Percentiles rank a stretch among this genome's conserved stretches.
Conservation (phyloP, 257 asterid species). For the Voacanga thouarsii region DNA sequence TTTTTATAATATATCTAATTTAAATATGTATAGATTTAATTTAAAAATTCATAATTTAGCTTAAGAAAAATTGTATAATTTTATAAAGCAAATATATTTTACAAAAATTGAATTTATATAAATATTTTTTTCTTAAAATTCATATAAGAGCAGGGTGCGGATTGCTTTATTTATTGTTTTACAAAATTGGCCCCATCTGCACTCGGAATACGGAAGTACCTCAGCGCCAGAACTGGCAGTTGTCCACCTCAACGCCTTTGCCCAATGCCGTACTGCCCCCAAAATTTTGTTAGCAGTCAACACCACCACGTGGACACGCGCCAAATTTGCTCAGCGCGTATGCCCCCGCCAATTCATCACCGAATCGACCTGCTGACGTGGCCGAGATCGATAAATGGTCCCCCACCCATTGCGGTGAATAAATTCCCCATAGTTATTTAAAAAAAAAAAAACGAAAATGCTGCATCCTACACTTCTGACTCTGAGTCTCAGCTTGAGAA, state of each 20-base stretch:
- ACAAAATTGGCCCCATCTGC: background rate
- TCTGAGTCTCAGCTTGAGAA: background rate
- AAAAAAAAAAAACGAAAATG: background rate
- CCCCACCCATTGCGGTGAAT: conserved; percentile 5
- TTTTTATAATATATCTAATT: too few relatives aligned
- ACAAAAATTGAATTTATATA: too few relatives aligned
- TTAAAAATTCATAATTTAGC: too few relatives aligned
- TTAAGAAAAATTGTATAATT: too few relatives aligned
- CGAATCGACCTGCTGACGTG: background rate
- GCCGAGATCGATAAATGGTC: background rate
- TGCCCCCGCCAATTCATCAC: background rate
- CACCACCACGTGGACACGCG: conserved; percentile 25
- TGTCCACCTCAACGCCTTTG: background rate
- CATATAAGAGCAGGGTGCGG: too few relatives aligned
- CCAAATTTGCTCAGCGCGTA: background rate
- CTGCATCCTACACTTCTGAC: background rate
- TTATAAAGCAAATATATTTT: too few relatives aligned
- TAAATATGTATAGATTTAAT: too few relatives aligned
- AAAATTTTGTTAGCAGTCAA: conserved; percentile 10
- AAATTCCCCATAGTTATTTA: background rate
- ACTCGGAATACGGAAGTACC: background rate
- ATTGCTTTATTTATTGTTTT: too few relatives aligned
- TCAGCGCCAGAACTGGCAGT: background rate
- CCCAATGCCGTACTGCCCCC: conserved; percentile 18
- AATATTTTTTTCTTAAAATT: too few relatives aligned